Base-by-base conservation (phyloP, 1,284 basidiomycete genomes). In the Ganoderma sp. region DNA sequence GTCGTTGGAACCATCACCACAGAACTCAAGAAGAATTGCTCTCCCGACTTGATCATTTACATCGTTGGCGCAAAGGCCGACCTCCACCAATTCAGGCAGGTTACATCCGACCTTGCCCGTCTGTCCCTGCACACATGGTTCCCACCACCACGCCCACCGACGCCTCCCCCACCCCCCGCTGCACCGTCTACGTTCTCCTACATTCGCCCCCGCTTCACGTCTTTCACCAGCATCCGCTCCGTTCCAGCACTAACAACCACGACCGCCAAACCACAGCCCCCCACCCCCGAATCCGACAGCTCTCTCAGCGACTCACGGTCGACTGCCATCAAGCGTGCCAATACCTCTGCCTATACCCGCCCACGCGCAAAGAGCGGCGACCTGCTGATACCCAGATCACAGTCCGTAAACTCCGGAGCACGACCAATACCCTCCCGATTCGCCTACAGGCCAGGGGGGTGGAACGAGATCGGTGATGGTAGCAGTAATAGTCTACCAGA, bases 51-150 rank as follows among this genome's bases (percentile, higher is more conserved):
- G 66, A 91, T 97, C 77, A 95, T 97, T 74, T 95, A 95, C 80
- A 94, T 97, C 72, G 95, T 97, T 72, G 95, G 95, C 69, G 89
- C 95, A 69, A 97, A 97, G 80, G 89, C 91, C 73, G 95, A 97
- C 83, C 84, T 97, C 65, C 81, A 87, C 66, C 81, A 83, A 25
- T 82, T 87, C 66, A 87, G 91, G 63, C 89, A 92, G 76, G 91
- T 96, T 68, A 90, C 92, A 10, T 82, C 90, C 60, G 93, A 94
- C 78, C 86, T 91, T 69, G 95, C 94, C 60, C 89, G 93, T 17
- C 83, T 91, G 69, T 90, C 90, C n/a, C 81, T 94, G 41, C 90
- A 92, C 72, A 91, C 89, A 63, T 93, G 93, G 90, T 94, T 94
- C 73, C 93, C 94, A 15, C 91, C 92, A 67, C 89, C 91, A 39